Conservation (phyloP, 2,329 filamentous ascomycete species). For the Aspergillus udagawae region DNA sequence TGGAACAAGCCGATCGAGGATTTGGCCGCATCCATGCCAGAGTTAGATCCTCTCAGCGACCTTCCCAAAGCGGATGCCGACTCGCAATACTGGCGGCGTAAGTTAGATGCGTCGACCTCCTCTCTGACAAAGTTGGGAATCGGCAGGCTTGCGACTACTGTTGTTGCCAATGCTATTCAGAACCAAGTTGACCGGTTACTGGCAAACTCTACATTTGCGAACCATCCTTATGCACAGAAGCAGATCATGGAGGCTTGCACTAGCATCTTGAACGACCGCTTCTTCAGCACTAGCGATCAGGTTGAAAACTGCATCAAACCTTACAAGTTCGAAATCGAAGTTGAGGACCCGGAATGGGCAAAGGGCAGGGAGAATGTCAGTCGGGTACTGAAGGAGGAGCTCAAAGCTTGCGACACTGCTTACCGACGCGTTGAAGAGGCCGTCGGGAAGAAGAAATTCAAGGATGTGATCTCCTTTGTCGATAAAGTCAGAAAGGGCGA, state of each 20-base stretch:
- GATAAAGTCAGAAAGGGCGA: conserved; percentile 87
- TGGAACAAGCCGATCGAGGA: conserved; percentile 96
- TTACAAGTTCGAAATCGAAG: conserved; percentile 96
- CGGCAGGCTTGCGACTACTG: conserved; percentile 84
- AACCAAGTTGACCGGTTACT: conserved; percentile 76
- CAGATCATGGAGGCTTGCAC: conserved; percentile 90
- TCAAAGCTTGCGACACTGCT: conserved; percentile 77
- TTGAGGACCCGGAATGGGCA: conserved; percentile 85
- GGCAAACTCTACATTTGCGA: conserved; percentile 74
- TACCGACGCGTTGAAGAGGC: conserved; percentile 69
- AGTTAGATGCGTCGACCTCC: conserved; percentile 87
- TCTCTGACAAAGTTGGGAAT: conserved; percentile 91
- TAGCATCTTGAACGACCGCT: conserved; percentile 85
- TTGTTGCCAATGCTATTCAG: conserved; percentile 85
- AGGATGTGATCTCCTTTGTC: conserved; percentile 85
- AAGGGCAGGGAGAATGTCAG: conserved; percentile 79
- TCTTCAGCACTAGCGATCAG: conserved; percentile 96
- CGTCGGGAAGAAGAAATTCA: conserved; percentile 78
- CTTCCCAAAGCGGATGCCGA: conserved; percentile 82
- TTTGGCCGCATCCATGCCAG: conserved; percentile 61
- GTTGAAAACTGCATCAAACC: conserved; percentile 99
- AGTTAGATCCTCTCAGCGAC: conserved; percentile 69
- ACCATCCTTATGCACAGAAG: conserved; percentile 86
- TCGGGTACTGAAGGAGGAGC: conserved; percentile 77
- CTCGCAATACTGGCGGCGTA: conserved; percentile 86